Percentiles rank a stretch among this genome's conserved stretches.
Conservation (phyloP, 1,139 yeast species). For the Pichia sp. region DNA sequence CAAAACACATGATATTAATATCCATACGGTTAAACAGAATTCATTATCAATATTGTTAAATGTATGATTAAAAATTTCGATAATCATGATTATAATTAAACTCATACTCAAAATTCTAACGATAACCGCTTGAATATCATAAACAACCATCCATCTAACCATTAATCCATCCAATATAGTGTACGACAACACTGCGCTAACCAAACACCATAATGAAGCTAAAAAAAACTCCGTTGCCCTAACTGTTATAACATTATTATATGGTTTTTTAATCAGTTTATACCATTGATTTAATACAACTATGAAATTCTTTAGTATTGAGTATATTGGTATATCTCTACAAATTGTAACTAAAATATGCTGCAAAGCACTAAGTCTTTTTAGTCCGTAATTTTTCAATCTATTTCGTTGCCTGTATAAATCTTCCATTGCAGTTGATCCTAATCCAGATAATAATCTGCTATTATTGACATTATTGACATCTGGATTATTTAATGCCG, state of each 20-base stretch:
- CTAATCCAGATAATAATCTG: constrained; percentile 18
- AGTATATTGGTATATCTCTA: constrained; percentile 54
- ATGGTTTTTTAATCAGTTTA: constrained; percentile 16
- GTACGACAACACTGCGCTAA: constrained; percentile 77
- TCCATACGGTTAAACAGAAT: constrained; percentile 86
- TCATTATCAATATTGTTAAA: constrained; percentile 45
- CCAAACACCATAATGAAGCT: constrained; percentile 78
- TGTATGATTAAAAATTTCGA: constrained; percentile 60
- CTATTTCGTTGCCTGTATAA: constrained; percentile 26
- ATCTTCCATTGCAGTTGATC: constrained; percentile 26
- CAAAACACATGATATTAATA: constrained; percentile 73
- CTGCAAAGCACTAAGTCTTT: constrained; percentile 65
- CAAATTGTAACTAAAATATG: constrained; percentile 69
- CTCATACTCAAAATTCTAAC: constrained; percentile 80
- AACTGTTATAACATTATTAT: constrained; percentile 41
- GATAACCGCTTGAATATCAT: constrained; percentile 82
- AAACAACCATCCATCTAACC: constrained; percentile 90
- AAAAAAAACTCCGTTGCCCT: constrained; percentile 64
- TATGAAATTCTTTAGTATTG: constrained; percentile 25
- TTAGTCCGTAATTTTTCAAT: constrained; percentile 55
- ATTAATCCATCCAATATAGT: constrained; percentile 83
- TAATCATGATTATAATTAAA: constrained; percentile 61
- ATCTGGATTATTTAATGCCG: neutral
- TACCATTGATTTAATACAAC: constrained; percentile 25
- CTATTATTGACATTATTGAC: neutral